Evolutionary conservation across 2,329 filamentous ascomycete genomes (phyloP), one percentile per base, ranked within the genome.

Genomic region (Monosporascus sp.): DNA sequence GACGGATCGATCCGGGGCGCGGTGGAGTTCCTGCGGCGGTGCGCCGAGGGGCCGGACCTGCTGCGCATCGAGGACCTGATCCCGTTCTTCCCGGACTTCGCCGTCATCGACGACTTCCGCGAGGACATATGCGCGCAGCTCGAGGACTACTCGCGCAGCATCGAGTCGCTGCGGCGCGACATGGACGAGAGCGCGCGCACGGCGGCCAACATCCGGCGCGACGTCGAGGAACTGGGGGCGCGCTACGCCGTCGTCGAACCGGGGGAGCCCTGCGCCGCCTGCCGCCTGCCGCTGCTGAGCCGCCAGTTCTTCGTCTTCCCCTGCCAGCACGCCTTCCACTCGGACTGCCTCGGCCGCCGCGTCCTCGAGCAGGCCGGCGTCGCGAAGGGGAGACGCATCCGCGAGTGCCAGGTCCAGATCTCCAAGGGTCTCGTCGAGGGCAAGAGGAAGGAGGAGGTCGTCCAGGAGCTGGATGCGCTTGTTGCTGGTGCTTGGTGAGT

Each of bases 81-180:
- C 41, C 94, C 94, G 0, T 97, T 99, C 76, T 99, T 99, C 73
- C 94, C 94, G 0, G 94, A 99, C 68, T 99, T 99, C 67, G 91
- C 97, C 24, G 89, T 97, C 49, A 97, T 99, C 57, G 94, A 99
- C 67, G 94, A 97, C 70, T 99, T 99, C 80, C 97, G 97, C 68
- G 92, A 97, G 58, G 94, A 99, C 68, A 97, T 99, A 38, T 99
- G 94, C 72, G 79, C 84, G 0, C 94, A 95, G 1, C 80, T 99
- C 1, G 94, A 99, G 70, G 89, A 95, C 58, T 99, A 99, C 73
- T 89, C 85, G 47, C 87, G 89, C 38, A 90, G 90, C 60, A 99
- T 99, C 60, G 94, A 97, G 64, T 78, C 77, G 2, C 75, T 99
- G 39, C 91, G 92, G 65, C 84, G 87, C 59, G 93, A 97, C 70